Evolutionary conservation across 2,329 filamentous ascomycete genomes (phyloP).

Genomic region (Aureobasidium sp.): DNA sequence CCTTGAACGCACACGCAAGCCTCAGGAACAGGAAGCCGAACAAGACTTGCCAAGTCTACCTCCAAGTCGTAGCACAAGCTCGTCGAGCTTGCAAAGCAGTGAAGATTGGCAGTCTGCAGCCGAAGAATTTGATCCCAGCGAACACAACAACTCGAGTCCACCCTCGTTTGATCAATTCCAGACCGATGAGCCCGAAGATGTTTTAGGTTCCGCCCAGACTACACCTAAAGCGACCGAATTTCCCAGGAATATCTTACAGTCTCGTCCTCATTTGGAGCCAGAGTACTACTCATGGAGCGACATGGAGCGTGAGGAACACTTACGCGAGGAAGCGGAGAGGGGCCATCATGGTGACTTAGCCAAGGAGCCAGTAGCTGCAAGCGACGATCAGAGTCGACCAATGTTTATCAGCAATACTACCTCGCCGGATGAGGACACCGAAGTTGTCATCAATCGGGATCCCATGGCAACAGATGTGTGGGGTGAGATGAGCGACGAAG

Average conservation of each 20-base stretch:
- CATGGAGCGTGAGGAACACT: conserved; percentile 27
- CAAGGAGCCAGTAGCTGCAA: not conserved
- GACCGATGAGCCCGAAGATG: conserved; percentile 31
- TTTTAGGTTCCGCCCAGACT: conserved; percentile 56
- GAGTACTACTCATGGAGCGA: conserved; percentile 35
- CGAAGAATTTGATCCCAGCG: conserved; percentile 27
- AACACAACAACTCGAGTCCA: conserved; percentile 22
- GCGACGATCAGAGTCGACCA: not conserved
- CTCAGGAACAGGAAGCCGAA: conserved; percentile 28
- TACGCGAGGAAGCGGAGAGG: conserved; percentile 20
- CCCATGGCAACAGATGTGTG: conserved; percentile 15
- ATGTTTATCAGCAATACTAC: not conserved
- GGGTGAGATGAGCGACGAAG: conserved; percentile 10
- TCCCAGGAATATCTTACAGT: conserved; percentile 24
- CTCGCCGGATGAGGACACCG: not conserved
- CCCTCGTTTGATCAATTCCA: not conserved
- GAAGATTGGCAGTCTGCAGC: conserved; percentile 41
- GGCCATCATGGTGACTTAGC: not conserved
- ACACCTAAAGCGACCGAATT: conserved; percentile 60
- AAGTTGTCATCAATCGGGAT: not conserved
- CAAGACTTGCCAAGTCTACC: conserved; percentile 47
- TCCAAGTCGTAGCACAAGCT: conserved; percentile 38
- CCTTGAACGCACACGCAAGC: conserved; percentile 57
- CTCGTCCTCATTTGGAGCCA: conserved; percentile 21
- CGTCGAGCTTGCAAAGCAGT: conserved; percentile 32